Base-by-base conservation (phyloP, 75 land plant genomes). In the Cunninghamia lanceolata region DNA sequence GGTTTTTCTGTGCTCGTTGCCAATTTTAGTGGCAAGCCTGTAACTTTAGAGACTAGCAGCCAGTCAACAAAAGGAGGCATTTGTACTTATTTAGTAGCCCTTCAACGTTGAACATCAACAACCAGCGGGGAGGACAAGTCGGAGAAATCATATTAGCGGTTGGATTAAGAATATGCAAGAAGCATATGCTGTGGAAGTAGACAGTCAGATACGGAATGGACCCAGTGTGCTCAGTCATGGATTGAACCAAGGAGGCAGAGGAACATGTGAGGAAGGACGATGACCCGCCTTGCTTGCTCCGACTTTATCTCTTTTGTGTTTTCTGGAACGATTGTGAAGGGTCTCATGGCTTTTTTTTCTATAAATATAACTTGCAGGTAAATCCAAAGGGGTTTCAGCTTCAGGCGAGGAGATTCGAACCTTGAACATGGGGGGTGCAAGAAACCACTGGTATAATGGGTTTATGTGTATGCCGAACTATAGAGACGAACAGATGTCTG, bases 401-500 rank as follows among this genome's bases (percentile, higher is more conserved):
- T 34, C 36, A 13, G 75, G 16, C 14, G 16, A 73, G 75, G 75
- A 73, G 75, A 34, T 32, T 73, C 34, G 75, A 28, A 21, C 68
- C 68, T 34, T 73, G 15, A 32, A 3, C 36, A 73, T 73, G 75
- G 75, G 36, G 36, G 75, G 38, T 14, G 36, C 14, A 32, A 34
- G 10, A 2, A 32, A 34, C 38, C 28, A 34, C 36, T 73, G 75
- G 75, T 34, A 32, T 30, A 14, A 73, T 11, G 36, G 34, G 14
- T 34, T 32, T 11, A 34, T 11, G 9, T 73, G 75, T 34, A 34
- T 13, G 13, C 16, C 75, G 3, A 73, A 34, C 13, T 32, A 34
- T 0, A 43, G 36, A 80, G 82, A 80, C 2, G 88, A 82, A 38
- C 86, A 84, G 84, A 15, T 90, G 45, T 90, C 91, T n/a, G 83